phyloP scores from a whole-genome alignment of 441 rosid species.

The Aleurites moluccanus region DNA sequence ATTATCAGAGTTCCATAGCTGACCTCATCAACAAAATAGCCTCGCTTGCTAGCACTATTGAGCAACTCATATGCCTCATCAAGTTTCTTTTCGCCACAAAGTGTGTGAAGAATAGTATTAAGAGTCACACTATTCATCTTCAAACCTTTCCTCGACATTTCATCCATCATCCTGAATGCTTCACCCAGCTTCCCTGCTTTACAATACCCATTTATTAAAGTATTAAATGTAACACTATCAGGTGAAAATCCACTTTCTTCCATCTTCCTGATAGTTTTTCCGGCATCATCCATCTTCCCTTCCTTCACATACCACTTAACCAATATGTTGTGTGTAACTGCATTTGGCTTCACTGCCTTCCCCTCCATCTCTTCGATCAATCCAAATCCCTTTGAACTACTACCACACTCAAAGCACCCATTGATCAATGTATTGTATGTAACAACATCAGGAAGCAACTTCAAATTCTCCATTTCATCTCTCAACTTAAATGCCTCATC shows the following conservation, averaged over 20 bases:
- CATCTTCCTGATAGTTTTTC: conserved; percentile 44
- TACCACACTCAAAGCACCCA: conserved; percentile 53
- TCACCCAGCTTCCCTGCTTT: conserved; percentile 58
- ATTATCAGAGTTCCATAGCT: conserved; percentile 72
- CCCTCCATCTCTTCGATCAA: conserved; percentile 62
- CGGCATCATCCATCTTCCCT: conserved; percentile 73
- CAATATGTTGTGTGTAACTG: conserved; percentile 58
- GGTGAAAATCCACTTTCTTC: conserved; percentile 52
- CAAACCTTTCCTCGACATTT: conserved; percentile 68
- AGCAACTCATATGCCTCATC: conserved; percentile 62
- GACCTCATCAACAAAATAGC: conserved; percentile 75
- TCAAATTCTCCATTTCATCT: conserved; percentile 65
- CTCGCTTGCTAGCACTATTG: conserved; percentile 53
- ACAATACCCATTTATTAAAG: conserved; percentile 46
- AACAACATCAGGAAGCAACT: conserved; percentile 62
- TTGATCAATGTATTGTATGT: conserved; percentile 26
- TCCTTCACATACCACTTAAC: too few relatives aligned
- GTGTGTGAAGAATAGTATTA: conserved; percentile 5
- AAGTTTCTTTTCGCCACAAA: conserved; percentile 60
- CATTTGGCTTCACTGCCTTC: conserved; percentile 56
- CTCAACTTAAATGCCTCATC: conserved; percentile 59
- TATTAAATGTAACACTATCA: too few relatives aligned
- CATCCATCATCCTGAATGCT: conserved; percentile 67
- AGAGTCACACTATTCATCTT: conserved; percentile 52
- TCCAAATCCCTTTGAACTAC: conserved; percentile 46